Percentiles rank a stretch among this genome's conserved stretches.
Conservation (phyloP, 768 basidiomycete species). For the Tulasnella sp. region DNA sequence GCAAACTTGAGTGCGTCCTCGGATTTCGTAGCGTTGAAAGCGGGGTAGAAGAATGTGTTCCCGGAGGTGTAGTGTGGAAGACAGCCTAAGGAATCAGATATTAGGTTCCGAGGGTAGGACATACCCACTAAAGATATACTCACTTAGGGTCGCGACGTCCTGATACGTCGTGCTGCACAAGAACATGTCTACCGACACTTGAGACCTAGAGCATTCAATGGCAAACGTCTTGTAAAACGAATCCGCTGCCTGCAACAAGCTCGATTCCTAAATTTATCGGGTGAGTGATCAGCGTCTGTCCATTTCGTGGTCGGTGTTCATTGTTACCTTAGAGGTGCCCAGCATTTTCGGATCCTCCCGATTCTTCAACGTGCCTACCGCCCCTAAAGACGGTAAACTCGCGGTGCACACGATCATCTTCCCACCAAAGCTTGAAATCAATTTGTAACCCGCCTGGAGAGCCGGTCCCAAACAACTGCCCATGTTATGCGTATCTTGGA, state of each 20-base stretch:
- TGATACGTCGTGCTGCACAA: conserved; percentile 88
- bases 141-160: conserved; percentile 88
- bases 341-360: conserved; percentile 93
- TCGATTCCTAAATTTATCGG: conserved; percentile 54
- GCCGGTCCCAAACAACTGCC: conserved; percentile 93
- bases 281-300: neutral
- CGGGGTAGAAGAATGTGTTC: conserved; percentile 96
- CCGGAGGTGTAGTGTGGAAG: conserved; percentile 96
- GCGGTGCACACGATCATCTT: conserved; percentile 85
- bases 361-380: conserved; percentile 78
- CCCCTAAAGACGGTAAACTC: conserved; percentile 75
- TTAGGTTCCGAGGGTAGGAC: neutral
- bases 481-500: conserved; percentile 86
- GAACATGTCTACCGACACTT: conserved; percentile 99
- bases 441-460: conserved; percentile 88
- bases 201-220: conserved; percentile 93
- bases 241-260: conserved; percentile 82
- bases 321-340: conserved; percentile 75
- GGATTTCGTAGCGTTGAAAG: conserved; percentile 86
- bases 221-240: conserved; percentile 98
- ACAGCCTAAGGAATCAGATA: conserved; percentile 41
- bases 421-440: conserved; percentile 91
- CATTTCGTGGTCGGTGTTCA: neutral
- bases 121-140: conserved; percentile 40
- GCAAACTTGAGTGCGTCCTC: conserved; percentile 99